These are phyloP conservation scores for Endocalyx cinctus DNA, from an alignment of 2,329 filamentous ascomycete genomes.

Conservation along the genomic window DNA sequence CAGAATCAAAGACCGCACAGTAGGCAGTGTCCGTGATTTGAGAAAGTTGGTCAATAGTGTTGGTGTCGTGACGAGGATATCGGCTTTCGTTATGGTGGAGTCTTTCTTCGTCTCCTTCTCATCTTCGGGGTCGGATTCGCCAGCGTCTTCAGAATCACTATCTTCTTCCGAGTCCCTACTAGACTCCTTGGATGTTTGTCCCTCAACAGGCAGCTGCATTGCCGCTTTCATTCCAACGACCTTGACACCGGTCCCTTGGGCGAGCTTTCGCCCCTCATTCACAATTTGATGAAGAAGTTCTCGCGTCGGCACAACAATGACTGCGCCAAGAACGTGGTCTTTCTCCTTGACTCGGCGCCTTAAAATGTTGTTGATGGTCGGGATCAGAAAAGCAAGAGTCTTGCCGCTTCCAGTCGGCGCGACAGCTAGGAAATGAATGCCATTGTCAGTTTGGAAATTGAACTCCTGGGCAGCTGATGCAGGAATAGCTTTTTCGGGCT, in stretches of 20 bases:
- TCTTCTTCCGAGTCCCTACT: constrained; percentile 17
- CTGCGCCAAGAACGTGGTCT: constrained; percentile 54
- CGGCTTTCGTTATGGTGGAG: constrained; percentile 59
- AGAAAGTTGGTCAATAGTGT: constrained; percentile 74
- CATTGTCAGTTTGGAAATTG: constrained; percentile 19
- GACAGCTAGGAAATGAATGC: constrained; percentile 76
- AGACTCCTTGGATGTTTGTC: constrained; percentile 20
- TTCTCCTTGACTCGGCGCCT: constrained; percentile 46
- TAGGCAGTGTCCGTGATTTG: constrained; percentile 52
- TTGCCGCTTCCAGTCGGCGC: constrained; percentile 97
- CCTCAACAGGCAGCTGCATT: constrained; percentile 60
- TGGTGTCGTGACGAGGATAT: constrained; percentile 78
- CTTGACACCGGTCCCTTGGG: constrained; percentile 70
- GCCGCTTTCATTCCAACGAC: constrained; percentile 81
- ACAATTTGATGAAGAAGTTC: constrained; percentile 77
- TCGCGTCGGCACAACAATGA: constrained; percentile 75
- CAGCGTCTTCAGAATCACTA: constrained; percentile 31
- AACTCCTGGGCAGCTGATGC: constrained; percentile 30
- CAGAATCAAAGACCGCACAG: constrained; percentile 70
- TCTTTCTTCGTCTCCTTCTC: constrained; percentile 14
- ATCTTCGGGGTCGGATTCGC: constrained; percentile 31
- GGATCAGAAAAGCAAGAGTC: constrained; percentile 88
- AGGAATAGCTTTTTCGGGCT: constrained; percentile 45
- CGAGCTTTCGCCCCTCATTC: constrained; percentile 80
- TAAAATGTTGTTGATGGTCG: constrained; percentile 73